A percentile compares a stretch with the other conserved stretches of the same genome.
Conservation (phyloP, 495 filamentous ascomycete species). For the Xylaria curta region DNA sequence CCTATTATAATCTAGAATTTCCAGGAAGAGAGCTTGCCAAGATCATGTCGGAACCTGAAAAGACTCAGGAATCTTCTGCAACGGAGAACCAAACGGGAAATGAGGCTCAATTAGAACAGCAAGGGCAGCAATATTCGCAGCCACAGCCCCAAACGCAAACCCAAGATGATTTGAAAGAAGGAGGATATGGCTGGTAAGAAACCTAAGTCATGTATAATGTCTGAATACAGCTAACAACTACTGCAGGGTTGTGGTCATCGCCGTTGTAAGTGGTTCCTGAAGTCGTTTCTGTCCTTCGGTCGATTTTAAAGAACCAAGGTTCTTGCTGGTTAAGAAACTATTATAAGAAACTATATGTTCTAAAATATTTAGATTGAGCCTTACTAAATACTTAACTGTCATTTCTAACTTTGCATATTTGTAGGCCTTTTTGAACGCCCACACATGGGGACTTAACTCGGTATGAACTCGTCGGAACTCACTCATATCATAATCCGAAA, state of each 20-base stretch:
- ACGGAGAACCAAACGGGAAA: neutral
- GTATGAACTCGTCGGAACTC: conserved; percentile 40
- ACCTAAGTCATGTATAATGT: neutral
- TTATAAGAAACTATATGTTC: too few species aligned
- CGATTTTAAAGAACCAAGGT: neutral
- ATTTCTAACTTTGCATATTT: neutral
- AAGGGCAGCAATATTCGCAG: neutral
- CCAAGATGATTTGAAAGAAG: conserved; percentile 48
- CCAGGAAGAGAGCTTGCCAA: neutral
- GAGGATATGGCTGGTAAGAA: conserved; percentile 56
- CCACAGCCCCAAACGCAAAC: neutral
- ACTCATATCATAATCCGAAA: neutral
- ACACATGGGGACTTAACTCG: conserved; percentile 67
- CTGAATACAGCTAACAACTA: conserved; percentile 11
- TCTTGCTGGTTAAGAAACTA: neutral
- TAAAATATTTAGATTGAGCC: neutral
- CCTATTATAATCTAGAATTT: neutral
- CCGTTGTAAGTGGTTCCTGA: conserved; percentile 34
- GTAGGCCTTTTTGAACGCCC: conserved; percentile 59
- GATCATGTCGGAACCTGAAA: conserved; percentile 18
- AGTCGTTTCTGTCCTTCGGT: neutral
- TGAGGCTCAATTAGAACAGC: conserved; percentile 7
- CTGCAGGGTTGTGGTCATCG: conserved; percentile 57
- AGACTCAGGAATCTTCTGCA: neutral
- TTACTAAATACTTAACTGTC: neutral